These are phyloP conservation scores for Ceratocystis diversiconidia DNA, from an alignment of 2,329 filamentous ascomycete genomes.

Conservation along the genomic window DNA sequence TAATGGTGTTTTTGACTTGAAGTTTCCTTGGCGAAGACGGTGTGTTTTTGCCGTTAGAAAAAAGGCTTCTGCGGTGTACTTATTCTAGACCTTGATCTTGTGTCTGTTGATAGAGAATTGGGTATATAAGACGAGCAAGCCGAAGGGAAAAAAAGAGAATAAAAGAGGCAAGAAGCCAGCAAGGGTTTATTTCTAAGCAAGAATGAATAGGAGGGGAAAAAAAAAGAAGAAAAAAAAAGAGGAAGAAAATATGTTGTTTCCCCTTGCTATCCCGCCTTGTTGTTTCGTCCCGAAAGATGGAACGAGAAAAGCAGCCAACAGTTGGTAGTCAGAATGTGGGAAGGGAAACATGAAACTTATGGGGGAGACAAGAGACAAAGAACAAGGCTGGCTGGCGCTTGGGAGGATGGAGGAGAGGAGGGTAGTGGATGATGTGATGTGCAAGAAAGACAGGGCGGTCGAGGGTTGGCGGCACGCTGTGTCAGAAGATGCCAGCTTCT, in stretches of 20 bases:
- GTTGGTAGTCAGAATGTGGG: not conserved
- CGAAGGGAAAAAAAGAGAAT: not conserved
- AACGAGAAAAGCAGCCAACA: not conserved
- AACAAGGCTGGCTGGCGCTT: not conserved
- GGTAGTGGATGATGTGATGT: not conserved
- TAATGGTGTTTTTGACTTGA: not conserved
- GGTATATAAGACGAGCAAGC: not conserved
- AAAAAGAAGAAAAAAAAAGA: not conserved
- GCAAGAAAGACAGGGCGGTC: not conserved
- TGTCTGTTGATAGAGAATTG: no score
- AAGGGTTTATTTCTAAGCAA: not conserved
- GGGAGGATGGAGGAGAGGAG: not conserved
- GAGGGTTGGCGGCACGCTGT: not conserved
- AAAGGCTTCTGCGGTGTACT: no score
- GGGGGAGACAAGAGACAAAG: not conserved
- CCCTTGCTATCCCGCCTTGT: slow-evolving; percentile 2
- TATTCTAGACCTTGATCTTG: no score
- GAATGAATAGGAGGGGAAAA: not conserved
- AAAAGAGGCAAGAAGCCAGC: not conserved
- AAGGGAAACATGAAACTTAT: slow-evolving; percentile 6
- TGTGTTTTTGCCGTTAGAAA: not conserved
- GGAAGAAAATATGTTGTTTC: not conserved
- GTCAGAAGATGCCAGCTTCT: not conserved
- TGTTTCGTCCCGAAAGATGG: slow-evolving; percentile 3
- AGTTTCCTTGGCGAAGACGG: not conserved